Base-by-base conservation (phyloP, 768 basidiomycete genomes). In the Boletus eberwhitei region DNA sequence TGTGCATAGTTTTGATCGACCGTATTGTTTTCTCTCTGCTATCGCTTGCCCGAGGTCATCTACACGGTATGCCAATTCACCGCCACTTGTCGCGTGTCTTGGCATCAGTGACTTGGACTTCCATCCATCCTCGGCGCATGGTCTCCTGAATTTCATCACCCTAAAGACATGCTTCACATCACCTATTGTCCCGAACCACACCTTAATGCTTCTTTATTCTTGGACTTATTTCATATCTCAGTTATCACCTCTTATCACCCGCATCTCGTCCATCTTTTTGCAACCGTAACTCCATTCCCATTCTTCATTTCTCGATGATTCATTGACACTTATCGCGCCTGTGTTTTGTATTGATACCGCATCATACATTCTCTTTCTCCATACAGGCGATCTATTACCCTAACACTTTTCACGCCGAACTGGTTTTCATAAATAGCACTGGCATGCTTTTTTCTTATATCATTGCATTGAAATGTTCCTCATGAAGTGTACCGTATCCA, bases 1-100 rank as follows among this genome's bases (percentile, higher is more conserved):
- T 64, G 71, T 65, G 59, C 55, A 64, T 70, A 60, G 35, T 50
- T 52, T 60, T 58, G 53, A 34, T 53, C 51, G 35, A 37, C 55
- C 11, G 32, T n/a, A 31, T 50, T 36, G 50, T 53, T 59, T 48
- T 64, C 43, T 59, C 37, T 58, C 41, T 39, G 54, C 58, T 60
- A 43, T 59, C 53, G 22, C 21, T 45, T 47, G 26, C 32, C 26
- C 24, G 42, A 38, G 50, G 42, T 46, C 47, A 38, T 40, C 32
- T 29, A 3, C 45, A 37, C 17, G 34, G 19, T 26, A 44, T 35
- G 47, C 35, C 53, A 19, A 21, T 36, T 8, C 12, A 19, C 22
- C 19, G 14, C 24, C 22, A 8, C 32, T 22, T 21, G 22, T 26
- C 17, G 29, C 41, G 39, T 42, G 13, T 35, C 24, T 45, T 4